A percentile compares a stretch with the other conserved stretches of the same genome.
Conservation (phyloP, 1,139 yeast genomes). For the Kurtzmaniella quercitrusa region DNA sequence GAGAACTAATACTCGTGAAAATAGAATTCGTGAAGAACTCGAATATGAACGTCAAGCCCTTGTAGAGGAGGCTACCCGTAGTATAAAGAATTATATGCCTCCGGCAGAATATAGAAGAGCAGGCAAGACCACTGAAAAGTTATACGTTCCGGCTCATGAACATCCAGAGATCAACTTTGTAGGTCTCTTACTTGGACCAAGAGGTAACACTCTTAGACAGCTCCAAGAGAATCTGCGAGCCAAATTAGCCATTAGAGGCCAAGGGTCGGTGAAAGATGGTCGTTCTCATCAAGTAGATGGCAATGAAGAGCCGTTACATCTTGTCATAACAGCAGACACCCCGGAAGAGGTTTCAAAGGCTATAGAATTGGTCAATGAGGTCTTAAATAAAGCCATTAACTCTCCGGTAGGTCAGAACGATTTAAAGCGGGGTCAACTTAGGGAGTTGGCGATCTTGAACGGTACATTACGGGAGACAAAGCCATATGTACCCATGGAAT, state of each 20-base stretch:
- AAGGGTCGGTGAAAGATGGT: constrained; percentile 95
- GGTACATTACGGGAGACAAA: constrained; percentile 87
- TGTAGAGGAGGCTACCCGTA: constrained; percentile 67
- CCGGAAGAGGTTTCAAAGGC: constrained; percentile 78
- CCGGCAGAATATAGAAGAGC: constrained; percentile 81
- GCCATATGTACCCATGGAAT: constrained; percentile 65
- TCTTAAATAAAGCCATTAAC: constrained; percentile 76
- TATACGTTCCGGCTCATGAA: constrained; percentile 80
- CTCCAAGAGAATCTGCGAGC: constrained; percentile 86
- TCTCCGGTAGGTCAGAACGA: constrained; percentile 95
- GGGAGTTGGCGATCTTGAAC: constrained; percentile 88
- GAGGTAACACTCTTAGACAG: constrained; percentile 84
- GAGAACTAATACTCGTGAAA: constrained; percentile 80
- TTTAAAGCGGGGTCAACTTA: constrained; percentile 80
- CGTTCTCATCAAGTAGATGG: constrained; percentile 30
- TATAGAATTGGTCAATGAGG: constrained; percentile 65
- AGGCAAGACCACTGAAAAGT: constrained; percentile 66
- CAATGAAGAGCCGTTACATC: constrained; percentile 73
- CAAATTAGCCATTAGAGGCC: constrained; percentile 80
- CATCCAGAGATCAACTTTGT: constrained; percentile 92
- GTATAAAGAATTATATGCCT: constrained; percentile 75
- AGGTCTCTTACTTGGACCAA: constrained; percentile 88
- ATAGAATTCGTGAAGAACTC: constrained; percentile 52
- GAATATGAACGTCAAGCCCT: constrained; percentile 79
- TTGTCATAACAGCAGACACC: constrained; percentile 79